Evolutionary conservation across 2,329 filamentous ascomycete species (phyloP), one percentile per base, ranked within the genome.

Genomic region (Neonectria coccinea): DNA sequence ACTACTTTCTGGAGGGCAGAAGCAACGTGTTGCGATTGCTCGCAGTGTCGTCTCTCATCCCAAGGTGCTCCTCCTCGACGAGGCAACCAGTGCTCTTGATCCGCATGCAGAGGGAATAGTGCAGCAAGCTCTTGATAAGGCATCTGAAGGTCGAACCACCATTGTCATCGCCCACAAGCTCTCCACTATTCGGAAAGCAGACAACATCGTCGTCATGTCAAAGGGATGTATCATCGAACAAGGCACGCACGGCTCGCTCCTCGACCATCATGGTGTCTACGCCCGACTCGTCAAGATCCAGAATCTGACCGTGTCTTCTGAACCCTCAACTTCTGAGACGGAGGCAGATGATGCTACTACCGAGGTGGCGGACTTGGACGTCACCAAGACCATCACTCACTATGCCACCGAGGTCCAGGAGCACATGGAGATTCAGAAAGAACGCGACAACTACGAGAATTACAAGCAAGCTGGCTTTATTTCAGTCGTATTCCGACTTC

Each of bases 21-120:
- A 88, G 41, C 89, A 91, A 70, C 83, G 89, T 16, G 81, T 91
- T 12, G 86, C 88, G 1, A 91, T 91, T 62, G 89, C 89, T 3
- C 82, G 89, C 27, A 87, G 85, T 47, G 88, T 91, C 56, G 80
- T 91, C 29, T 85, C 86, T 20, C 79, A 87, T 47, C 88, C 89
- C 0, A 80, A 81, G 1, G 87, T 91, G 25, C 80, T 91, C 2
- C 84, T 91, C 16, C 79, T 91, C 1, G 89, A 91, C 68, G 89
- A 91, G 75, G 89, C 89, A 1, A 91, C 89, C 0, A 88, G 85
- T 51, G 87, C 88, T 9, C 73, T 82, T 25, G 79, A 81, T 52
- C 75, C 79, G 0, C 76, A 82, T 14, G 76, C 81, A 4, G 80
- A 82, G 56, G 76, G 79, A 1, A 77, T 85, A 16, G 86, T 89